These are phyloP conservation scores for Kwoniella dendrophila DNA, from an alignment of 768 basidiomycete species.

Conservation along the genomic window DNA sequence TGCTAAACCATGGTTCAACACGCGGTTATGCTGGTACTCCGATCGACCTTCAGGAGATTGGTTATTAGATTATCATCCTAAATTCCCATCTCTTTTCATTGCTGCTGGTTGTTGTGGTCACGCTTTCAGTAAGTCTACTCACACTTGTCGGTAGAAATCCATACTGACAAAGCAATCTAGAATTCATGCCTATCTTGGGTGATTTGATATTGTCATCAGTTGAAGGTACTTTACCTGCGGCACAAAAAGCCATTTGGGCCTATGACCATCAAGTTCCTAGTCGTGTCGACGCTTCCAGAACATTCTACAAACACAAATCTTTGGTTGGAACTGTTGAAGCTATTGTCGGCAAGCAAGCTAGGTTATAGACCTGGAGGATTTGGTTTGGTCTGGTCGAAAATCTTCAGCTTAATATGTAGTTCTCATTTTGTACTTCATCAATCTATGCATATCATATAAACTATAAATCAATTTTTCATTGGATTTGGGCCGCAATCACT, in stretches of 20 bases:
- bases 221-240: slow-evolving; percentile 3
- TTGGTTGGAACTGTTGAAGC: slow-evolving; percentile 1
- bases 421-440: no score
- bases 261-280: background rate
- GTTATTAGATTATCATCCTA: slow-evolving; percentile 8
- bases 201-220: background rate
- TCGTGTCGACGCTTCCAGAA: slow-evolving; percentile 3
- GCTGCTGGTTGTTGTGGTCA: slow-evolving; percentile 8
- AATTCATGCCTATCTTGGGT: slow-evolving; percentile 12
- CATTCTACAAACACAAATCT: slow-evolving; percentile 8
- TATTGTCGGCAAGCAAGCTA: background rate
- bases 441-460: no score
- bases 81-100: slow-evolving; percentile 8
- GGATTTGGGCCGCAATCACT: no score
- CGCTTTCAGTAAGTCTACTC: slow-evolving; percentile 4
- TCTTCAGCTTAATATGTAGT: no score
- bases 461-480: no score
- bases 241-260: slow-evolving; percentile 4
- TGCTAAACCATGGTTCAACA: background rate
- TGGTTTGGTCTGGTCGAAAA: no score
- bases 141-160: background rate
- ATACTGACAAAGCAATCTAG: background rate
- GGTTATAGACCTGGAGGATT: background rate
- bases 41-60: slow-evolving; percentile 12
- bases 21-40: slow-evolving; percentile 12